These are phyloP conservation scores for Sporormia fimetaria DNA, from an alignment of 495 filamentous ascomycete species.

Conservation along the genomic window DNA sequence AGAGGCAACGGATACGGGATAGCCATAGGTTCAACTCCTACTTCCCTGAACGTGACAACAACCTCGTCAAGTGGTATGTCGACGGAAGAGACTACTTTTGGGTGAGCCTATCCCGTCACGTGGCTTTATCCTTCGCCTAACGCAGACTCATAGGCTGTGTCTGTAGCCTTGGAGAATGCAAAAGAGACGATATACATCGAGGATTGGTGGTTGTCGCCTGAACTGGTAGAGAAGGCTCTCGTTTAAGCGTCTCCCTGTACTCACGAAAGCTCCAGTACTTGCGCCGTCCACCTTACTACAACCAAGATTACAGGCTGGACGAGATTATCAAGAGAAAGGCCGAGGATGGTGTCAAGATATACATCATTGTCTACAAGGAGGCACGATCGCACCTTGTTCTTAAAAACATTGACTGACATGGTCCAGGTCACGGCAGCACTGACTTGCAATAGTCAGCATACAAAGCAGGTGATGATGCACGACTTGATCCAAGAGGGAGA, in stretches of 20 bases:
- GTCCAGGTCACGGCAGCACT: conserved; percentile 55
- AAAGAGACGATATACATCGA: conserved; percentile 90
- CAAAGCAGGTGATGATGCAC: conserved; percentile 69
- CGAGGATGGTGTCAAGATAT: conserved; percentile 90
- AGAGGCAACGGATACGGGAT: conserved; percentile 59
- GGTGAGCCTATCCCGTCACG: conserved; percentile 29
- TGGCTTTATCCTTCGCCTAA: background rate
- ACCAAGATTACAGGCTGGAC: conserved; percentile 85
- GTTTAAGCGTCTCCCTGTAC: background rate
- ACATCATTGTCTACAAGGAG: conserved; percentile 87
- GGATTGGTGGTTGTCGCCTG: conserved; percentile 95
- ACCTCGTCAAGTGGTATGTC: conserved; percentile 93
- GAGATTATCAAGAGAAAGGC: conserved; percentile 75
- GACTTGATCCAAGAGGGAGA: conserved; percentile 68
- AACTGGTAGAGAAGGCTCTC: conserved; percentile 38
- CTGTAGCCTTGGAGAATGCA: conserved; percentile 70
- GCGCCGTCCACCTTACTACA: conserved; percentile 63
- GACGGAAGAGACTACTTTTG: conserved; percentile 89
- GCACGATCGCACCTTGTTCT: background rate
- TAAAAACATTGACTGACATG: conserved; percentile 23
- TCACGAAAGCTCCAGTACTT: conserved; percentile 45
- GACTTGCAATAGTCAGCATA: conserved; percentile 86
- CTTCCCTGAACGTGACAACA: conserved; percentile 72
- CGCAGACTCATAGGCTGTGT: conserved; percentile 46
- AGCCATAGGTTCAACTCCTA: conserved; percentile 78